Percentiles rank a stretch among this genome's conserved stretches.
These are phyloP conservation scores for Aspergillus phoenicis DNA, from an alignment of 2,329 filamentous ascomycete genomes.

Conservation along the genomic window DNA sequence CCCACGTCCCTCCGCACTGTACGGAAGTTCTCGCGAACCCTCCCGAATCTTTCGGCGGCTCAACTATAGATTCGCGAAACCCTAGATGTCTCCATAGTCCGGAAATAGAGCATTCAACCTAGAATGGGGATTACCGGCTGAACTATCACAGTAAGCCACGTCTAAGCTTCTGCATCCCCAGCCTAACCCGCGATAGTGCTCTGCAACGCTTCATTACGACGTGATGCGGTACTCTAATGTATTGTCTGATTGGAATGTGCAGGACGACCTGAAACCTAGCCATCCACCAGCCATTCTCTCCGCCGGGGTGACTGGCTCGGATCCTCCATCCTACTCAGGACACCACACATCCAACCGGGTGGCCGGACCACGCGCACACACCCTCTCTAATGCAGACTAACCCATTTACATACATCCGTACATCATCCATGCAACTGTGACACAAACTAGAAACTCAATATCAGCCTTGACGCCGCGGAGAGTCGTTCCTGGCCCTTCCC, in stretches of 20 bases:
- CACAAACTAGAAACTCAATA: neutral
- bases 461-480: neutral
- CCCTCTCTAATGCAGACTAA: neutral
- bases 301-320: no score
- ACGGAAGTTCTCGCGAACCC: no score
- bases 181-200: neutral
- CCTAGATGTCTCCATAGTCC: neutral
- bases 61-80: neutral
- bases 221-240: neutral
- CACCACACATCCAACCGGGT: neutral
- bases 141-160: neutral
- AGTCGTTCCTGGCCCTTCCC: neutral
- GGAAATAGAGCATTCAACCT: neutral
- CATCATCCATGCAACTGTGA: slow-evolving; percentile 5
- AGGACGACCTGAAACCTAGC: slow-evolving; percentile 6
- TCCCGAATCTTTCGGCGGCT: neutral
- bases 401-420: neutral
- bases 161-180: neutral
- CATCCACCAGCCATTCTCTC: neutral
- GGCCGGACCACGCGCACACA: slow-evolving; percentile 1
- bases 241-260: slow-evolving; percentile 8
- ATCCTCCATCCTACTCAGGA: neutral
- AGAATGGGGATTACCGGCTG: neutral
- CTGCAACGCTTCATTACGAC: neutral
- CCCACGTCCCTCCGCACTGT: no score